Conservation (phyloP, 1,284 basidiomycete genomes). For the Porogramme epimiltina region DNA sequence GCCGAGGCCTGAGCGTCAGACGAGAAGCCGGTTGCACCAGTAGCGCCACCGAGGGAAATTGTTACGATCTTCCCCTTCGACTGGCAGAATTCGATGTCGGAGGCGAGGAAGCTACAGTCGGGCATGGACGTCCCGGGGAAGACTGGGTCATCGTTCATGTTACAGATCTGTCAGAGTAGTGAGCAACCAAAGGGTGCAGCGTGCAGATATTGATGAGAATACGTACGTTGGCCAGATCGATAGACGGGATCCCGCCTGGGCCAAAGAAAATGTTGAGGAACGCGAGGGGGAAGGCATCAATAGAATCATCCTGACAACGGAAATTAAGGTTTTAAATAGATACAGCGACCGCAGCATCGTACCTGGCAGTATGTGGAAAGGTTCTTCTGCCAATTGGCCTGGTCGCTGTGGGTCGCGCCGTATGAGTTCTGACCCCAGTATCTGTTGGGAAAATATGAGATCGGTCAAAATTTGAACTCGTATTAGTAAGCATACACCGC, state of each 20-base stretch:
- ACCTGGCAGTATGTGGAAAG: constrained; percentile 55
- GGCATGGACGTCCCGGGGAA: constrained; percentile 60
- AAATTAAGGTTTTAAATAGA: not conserved
- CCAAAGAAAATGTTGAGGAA: constrained; percentile 62
- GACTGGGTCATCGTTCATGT: constrained; percentile 36
- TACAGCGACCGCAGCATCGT: not conserved
- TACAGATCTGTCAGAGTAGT: constrained; percentile 47
- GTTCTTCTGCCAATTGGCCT: constrained; percentile 50
- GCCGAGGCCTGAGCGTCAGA: constrained; percentile 52
- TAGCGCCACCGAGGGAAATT: constrained; percentile 64
- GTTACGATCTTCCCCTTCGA: constrained; percentile 67
- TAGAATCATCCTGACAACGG: constrained; percentile 42
- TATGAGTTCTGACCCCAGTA: constrained; percentile 59
- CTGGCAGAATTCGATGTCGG: constrained; percentile 62
- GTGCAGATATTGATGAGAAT: too few relatives aligned
- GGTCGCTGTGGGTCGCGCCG: constrained; percentile 50
- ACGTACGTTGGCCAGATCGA: constrained; percentile 62
- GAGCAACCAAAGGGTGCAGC: too few relatives aligned
- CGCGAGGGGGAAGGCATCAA: constrained; percentile 58
- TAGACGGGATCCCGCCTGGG: constrained; percentile 54
- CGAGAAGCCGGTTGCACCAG: constrained; percentile 50
- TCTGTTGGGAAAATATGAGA: constrained; percentile 12
- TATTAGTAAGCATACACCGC: not conserved
- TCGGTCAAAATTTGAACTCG: not conserved
- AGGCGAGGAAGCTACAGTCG: constrained; percentile 55